These are phyloP conservation scores for Suhomyces yuchorum DNA, from an alignment of 1,139 yeast genomes.

Conservation along the genomic window DNA sequence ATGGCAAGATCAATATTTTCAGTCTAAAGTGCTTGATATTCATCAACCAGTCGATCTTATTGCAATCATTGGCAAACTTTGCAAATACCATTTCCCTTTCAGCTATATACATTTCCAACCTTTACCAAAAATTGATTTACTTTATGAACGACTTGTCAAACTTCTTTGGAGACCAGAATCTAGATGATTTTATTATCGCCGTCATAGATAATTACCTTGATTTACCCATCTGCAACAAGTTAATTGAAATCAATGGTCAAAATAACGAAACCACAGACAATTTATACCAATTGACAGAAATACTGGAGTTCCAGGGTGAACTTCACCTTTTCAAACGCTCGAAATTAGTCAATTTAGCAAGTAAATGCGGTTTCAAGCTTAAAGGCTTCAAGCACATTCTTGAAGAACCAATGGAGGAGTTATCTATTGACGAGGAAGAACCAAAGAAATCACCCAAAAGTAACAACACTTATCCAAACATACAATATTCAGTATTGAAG, in stretches of 20 bases:
- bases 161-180: conserved; percentile 16
- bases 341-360: conserved; percentile 41
- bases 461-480: not conserved
- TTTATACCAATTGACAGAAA: conserved; percentile 27
- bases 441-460: conserved; percentile 1
- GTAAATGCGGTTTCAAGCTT: conserved; percentile 34
- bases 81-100: conserved; percentile 36
- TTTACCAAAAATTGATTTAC: conserved; percentile 34
- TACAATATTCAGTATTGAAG: conserved; percentile 21
- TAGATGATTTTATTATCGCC: conserved; percentile 34
- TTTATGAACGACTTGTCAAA: conserved; percentile 45
- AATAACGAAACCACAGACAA: conserved; percentile 17
- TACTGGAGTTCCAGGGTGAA: conserved; percentile 51
- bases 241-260: conserved; percentile 21
- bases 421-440: conserved; percentile 24
- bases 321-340: conserved; percentile 48
- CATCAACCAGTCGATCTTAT: conserved; percentile 27
- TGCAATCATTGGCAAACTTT: conserved; percentile 33
- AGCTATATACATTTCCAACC: conserved; percentile 33
- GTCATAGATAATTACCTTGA: conserved; percentile 35
- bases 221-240: conserved; percentile 29
- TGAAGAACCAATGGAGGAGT: conserved; percentile 30
- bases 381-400: conserved; percentile 34
- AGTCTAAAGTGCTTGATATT: conserved; percentile 32
- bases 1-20: conserved; percentile 26